A percentile compares a stretch with the other conserved stretches of the same genome.
Evolutionary conservation across 1,284 basidiomycete genomes (phyloP).

Genomic region (Cutaneotrichosporon dermatis): DNA sequence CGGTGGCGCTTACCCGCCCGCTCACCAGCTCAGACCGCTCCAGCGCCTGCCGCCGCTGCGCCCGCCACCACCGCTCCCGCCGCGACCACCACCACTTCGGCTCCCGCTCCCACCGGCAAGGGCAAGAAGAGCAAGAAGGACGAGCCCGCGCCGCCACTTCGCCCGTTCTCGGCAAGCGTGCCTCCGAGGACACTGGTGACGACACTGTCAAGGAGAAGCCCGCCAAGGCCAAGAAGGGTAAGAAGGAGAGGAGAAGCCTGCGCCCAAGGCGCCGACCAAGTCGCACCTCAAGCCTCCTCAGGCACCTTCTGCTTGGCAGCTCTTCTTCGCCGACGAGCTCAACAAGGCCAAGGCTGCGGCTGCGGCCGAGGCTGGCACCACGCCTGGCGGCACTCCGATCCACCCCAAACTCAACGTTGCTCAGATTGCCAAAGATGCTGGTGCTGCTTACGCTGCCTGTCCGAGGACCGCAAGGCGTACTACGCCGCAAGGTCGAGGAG

Average conservation of each 20-base stretch:
- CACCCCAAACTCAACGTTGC: slow-evolving; percentile 84
- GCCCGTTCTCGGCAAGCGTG: slow-evolving; percentile 33
- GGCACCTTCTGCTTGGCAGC: slow-evolving; percentile 91
- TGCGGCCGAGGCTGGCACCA: slow-evolving; percentile 59
- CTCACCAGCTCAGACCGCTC: slow-evolving; percentile 6
- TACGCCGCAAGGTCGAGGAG: slow-evolving; percentile 75
- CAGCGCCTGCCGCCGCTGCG: slow-evolving; percentile 1
- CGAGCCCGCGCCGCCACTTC: slow-evolving; percentile 11
- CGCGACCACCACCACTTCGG: slow-evolving; percentile 1
- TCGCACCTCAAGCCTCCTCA: slow-evolving; percentile 73
- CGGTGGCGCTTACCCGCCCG: slow-evolving; percentile 17
- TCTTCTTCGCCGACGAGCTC: slow-evolving; percentile 95
- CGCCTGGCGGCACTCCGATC: slow-evolving; percentile 48
- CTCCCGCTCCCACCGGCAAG: slow-evolving; percentile 17
- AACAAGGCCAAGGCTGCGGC: slow-evolving; percentile 70
- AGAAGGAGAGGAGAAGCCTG: slow-evolving; percentile 33
- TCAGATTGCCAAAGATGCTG: slow-evolving; percentile 91
- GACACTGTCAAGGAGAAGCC: slow-evolving; percentile 34
- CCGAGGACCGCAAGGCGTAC: slow-evolving; percentile 75
- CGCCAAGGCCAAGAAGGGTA: slow-evolving; percentile 34
- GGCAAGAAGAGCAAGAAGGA: slow-evolving; percentile 16
- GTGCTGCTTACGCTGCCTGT: slow-evolving; percentile 80
- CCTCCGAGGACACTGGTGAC: slow-evolving; percentile 18
- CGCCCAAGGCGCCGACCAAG: slow-evolving; percentile 46
- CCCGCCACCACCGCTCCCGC: slow-evolving; percentile 11